Percentiles rank a stretch among this genome's conserved stretches.
Evolutionary conservation across 2,329 filamentous ascomycete species (phyloP).

Genomic region (Epichloe aotearoae): DNA sequence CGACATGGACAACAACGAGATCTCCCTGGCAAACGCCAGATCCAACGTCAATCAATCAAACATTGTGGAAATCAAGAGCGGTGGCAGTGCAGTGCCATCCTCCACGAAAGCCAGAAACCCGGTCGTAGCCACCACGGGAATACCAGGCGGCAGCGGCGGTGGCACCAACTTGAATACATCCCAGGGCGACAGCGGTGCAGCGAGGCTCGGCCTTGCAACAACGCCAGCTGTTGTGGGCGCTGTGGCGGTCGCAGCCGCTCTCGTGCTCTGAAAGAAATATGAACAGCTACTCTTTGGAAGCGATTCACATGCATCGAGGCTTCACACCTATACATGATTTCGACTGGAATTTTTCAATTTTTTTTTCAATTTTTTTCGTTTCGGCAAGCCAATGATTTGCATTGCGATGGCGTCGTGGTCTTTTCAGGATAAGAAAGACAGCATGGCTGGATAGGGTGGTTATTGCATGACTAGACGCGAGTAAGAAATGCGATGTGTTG

Average conservation of each 20-base stretch:
- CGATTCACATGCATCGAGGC: no score
- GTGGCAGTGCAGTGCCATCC: conserved; percentile 36
- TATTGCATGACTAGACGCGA: no score
- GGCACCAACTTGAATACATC: not conserved
- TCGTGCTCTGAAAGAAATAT: not conserved
- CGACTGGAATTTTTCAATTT: not conserved
- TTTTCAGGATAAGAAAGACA: not conserved
- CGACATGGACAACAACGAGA: conserved; percentile 57
- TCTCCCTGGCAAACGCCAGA: conserved; percentile 55
- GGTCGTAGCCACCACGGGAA: conserved; percentile 34
- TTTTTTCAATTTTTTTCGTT: not conserved
- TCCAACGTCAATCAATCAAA: conserved; percentile 38
- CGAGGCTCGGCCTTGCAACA: not conserved
- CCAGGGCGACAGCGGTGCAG: conserved; percentile 5
- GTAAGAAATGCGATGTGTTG: no score
- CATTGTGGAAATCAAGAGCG: conserved; percentile 41
- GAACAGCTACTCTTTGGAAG: no score
- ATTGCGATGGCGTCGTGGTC: conserved; percentile 4
- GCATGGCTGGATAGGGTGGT: not conserved
- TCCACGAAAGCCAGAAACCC: conserved; percentile 36
- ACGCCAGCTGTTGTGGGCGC: not conserved
- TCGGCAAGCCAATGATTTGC: not conserved
- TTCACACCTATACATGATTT: no score
- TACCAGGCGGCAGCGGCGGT: conserved; percentile 10
- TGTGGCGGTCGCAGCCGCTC: not conserved